Evolutionary conservation across 1,139 yeast species (phyloP).

Genomic region (Pneumocystis murina): DNA sequence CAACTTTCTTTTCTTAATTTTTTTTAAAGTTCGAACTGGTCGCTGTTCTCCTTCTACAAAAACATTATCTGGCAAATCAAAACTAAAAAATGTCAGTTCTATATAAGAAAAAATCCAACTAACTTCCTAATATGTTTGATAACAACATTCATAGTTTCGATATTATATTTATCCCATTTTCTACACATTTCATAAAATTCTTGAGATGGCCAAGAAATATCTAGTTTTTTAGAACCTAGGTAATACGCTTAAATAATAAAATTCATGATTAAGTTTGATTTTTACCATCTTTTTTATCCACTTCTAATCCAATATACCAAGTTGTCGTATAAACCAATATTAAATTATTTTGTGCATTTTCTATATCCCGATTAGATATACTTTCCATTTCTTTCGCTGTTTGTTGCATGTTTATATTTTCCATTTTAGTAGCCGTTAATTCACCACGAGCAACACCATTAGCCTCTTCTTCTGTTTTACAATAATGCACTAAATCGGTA

Average conservation of each 20-base stretch:
- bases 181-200: conserved; percentile 75
- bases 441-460: conserved; percentile 38
- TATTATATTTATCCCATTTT: conserved; percentile 52
- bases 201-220: conserved; percentile 79
- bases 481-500: conserved; percentile 43
- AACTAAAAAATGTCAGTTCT: conserved; percentile 18
- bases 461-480: conserved; percentile 40
- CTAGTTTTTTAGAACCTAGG: conserved; percentile 38
- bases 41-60: conserved; percentile 64
- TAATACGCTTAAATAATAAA: not conserved
- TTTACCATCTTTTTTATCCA: conserved; percentile 33
- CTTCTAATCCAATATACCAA: conserved; percentile 63
- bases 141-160: conserved; percentile 39
- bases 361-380: not conserved
- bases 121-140: conserved; percentile 61
- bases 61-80: conserved; percentile 74
- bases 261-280: not conserved
- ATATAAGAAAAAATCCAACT: conserved; percentile 7
- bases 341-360: conserved; percentile 22
- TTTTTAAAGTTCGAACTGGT: conserved; percentile 42
- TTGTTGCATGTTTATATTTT: conserved; percentile 8
- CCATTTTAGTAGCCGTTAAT: conserved; percentile 33
- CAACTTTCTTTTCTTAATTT: conserved; percentile 23
- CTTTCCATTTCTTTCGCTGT: conserved; percentile 1
- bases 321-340: conserved; percentile 49